Percentiles rank a stretch among this genome's conserved stretches.
These are phyloP conservation scores for Aspergillus indologenus DNA, from an alignment of 495 filamentous ascomycete genomes.

Conservation along the genomic window DNA sequence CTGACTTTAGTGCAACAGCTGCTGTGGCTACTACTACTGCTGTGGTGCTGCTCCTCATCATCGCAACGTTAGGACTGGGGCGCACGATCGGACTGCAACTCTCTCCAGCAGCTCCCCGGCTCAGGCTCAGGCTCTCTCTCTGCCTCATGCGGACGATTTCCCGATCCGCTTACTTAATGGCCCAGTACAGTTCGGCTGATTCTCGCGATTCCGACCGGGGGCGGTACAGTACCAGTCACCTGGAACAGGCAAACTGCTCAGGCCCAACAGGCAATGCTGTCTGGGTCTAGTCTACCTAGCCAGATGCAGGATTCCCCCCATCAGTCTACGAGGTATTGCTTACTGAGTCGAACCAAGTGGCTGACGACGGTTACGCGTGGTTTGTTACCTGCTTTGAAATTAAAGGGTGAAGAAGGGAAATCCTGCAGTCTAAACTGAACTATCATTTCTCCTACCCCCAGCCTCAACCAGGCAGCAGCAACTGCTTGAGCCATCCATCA, in stretches of 20 bases:
- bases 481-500: too few species aligned
- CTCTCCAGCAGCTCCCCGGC: not conserved
- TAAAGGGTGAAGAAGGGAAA: constrained; percentile 6
- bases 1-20: too few species aligned
- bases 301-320: too few species aligned
- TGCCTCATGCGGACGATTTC: not conserved
- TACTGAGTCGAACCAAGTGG: not conserved
- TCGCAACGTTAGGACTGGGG: not conserved
- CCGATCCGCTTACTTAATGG: not conserved
- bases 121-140: too few species aligned
- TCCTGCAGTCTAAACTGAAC: too few species aligned
- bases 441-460: not conserved
- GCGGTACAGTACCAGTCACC: not conserved
- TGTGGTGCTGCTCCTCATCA: not conserved
- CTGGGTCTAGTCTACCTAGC: too few species aligned
- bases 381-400: not conserved
- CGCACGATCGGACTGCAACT: not conserved
- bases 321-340: not conserved
- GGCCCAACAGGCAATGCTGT: not conserved
- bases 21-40: too few species aligned
- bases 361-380: not conserved
- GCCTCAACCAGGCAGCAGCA: not conserved
- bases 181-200: not conserved
- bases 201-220: not conserved
- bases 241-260: too few species aligned